Percentiles rank a stretch among this genome's conserved stretches.
These are phyloP conservation scores for Celoporthe dispersa DNA, from an alignment of 2,329 filamentous ascomycete genomes.

Conservation along the genomic window DNA sequence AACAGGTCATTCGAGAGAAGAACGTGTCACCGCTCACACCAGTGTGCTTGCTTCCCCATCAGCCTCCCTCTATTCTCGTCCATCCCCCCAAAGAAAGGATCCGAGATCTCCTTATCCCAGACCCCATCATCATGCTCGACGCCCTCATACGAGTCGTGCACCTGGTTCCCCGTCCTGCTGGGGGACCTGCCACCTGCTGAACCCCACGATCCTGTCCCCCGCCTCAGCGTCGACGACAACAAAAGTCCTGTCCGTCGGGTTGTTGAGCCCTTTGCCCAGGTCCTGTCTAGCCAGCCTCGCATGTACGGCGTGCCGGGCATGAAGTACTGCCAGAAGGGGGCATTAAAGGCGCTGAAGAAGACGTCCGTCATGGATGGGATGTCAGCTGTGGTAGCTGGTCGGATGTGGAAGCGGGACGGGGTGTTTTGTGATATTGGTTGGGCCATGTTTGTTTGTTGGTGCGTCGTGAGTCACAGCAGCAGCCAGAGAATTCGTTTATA, in stretches of 20 bases:
- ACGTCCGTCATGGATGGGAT: not conserved
- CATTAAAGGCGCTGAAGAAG: not conserved
- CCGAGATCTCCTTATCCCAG: not conserved
- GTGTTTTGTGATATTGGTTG: not conserved
- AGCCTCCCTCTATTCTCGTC: not conserved
- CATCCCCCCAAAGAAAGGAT: not conserved
- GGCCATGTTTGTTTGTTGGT: not conserved
- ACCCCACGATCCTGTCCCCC: not conserved
- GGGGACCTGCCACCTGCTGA: slow-evolving; percentile 2
- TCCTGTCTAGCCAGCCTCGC: not conserved
- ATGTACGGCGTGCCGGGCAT: not conserved
- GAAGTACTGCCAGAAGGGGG: slow-evolving; percentile 1
- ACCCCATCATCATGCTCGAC: not conserved
- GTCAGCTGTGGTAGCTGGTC: not conserved
- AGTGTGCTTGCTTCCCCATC: not conserved
- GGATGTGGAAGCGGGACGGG: not conserved
- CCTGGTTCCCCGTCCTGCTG: not conserved
- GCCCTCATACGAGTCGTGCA: not conserved
- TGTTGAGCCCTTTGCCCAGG: not conserved
- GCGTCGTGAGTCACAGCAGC: too few species aligned
- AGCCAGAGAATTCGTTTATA: not conserved
- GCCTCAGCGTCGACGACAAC: not conserved
- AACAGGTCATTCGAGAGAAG: too few species aligned
- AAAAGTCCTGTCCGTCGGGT: not conserved
- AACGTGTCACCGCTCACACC: not conserved